These are phyloP conservation scores for Sclerospora graminicola DNA, from an alignment of 352 stramenopile genomes.

Conservation along the genomic window DNA sequence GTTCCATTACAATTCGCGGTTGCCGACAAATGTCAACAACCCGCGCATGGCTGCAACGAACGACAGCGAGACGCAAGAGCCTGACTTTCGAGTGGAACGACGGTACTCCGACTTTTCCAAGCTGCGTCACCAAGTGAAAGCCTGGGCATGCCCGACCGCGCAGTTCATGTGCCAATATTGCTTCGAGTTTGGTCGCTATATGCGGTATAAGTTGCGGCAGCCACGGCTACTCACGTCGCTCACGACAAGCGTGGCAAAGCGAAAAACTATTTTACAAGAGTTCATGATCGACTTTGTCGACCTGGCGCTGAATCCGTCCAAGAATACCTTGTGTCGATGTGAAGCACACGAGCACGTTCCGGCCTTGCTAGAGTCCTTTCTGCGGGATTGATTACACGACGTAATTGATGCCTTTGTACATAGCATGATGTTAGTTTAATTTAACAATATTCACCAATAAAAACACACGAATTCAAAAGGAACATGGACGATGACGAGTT, in stretches of 20 bases:
- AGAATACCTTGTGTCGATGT: constrained; percentile 27
- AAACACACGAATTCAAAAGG: neutral
- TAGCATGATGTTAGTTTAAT: no score
- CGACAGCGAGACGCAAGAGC: constrained; percentile 11
- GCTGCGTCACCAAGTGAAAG: constrained; percentile 32
- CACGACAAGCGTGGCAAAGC: constrained; percentile 23
- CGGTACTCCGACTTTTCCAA: constrained; percentile 55
- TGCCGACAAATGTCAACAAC: constrained; percentile 37
- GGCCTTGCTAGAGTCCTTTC: constrained; percentile 33
- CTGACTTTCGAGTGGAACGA: constrained; percentile 45
- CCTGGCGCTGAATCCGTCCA: constrained; percentile 30
- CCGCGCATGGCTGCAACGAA: constrained; percentile 21
- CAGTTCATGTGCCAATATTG: constrained; percentile 51
- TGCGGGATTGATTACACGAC: constrained; percentile 24
- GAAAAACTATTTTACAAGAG: constrained; percentile 37
- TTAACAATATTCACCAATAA: neutral
- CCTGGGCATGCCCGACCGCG: constrained; percentile 32
- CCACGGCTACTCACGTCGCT: constrained; percentile 34
- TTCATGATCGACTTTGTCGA: constrained; percentile 43
- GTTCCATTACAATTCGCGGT: constrained; percentile 35
- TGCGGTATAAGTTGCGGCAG: constrained; percentile 40
- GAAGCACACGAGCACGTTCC: constrained; percentile 35
- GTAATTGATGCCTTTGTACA: no score
- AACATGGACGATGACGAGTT: constrained; percentile 45
- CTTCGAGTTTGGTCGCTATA: constrained; percentile 42